phyloP scores from a whole-genome alignment of 1,284 basidiomycete species.

The Trichosporon sp. region DNA sequence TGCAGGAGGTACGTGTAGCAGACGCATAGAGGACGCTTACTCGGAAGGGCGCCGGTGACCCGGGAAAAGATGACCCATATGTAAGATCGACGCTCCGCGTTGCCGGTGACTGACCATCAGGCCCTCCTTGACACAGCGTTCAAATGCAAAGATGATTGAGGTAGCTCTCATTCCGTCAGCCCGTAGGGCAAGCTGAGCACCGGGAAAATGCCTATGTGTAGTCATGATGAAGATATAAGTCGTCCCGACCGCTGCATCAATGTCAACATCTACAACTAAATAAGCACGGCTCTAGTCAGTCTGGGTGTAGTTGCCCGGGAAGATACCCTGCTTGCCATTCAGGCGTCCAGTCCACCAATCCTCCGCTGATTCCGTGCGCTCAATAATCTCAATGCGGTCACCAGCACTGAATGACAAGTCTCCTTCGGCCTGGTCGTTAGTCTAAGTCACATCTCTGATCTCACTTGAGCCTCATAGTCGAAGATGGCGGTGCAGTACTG shows the following conservation, averaged over 20 bases:
- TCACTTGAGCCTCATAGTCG: slow-evolving; percentile 80
- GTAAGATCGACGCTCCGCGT: neutral
- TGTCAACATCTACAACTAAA: neutral
- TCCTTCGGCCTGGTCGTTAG: slow-evolving; percentile 66
- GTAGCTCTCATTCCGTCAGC: neutral
- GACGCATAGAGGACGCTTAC: neutral
- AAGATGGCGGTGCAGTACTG: slow-evolving; percentile 90
- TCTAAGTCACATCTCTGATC: neutral
- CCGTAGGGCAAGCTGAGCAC: too few relatives aligned
- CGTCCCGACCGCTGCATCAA: neutral
- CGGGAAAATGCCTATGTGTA: neutral
- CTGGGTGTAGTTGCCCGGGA: slow-evolving; percentile 66
- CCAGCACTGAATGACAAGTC: slow-evolving; percentile 87
- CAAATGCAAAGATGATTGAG: neutral
- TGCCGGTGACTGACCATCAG: neutral
- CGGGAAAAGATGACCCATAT: slow-evolving; percentile 3
- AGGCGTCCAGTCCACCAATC: slow-evolving; percentile 98
- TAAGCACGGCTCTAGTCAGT: slow-evolving; percentile 19
- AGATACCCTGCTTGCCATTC: slow-evolving; percentile 80
- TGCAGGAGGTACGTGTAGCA: neutral
- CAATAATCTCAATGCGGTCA: slow-evolving; percentile 88
- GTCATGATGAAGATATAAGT: too few relatives aligned
- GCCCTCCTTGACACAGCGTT: neutral
- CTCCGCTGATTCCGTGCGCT: slow-evolving; percentile 74
- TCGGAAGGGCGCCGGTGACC: neutral